A percentile compares a stretch with the other conserved stretches of the same genome.
Evolutionary conservation across 176 grass and related monocot genomes (phyloP).

Genomic region (Carex parvula): DNA sequence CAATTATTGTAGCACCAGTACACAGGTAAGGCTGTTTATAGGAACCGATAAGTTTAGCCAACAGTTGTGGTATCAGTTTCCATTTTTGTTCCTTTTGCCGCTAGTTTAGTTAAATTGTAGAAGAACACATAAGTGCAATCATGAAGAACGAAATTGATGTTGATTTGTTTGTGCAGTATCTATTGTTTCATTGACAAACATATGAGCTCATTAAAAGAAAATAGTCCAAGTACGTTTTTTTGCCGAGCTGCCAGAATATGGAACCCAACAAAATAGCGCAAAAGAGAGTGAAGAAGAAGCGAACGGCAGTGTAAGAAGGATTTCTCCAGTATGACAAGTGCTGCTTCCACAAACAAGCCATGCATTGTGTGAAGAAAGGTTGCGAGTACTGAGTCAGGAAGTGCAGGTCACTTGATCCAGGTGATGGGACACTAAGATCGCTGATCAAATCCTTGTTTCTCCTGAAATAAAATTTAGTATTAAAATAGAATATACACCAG

Average conservation of each 20-base stretch:
- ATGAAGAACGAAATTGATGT: conserved; percentile 7
- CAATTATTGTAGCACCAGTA: no score
- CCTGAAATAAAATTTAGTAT: conserved; percentile 30
- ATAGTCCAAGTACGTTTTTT: conserved; percentile 48
- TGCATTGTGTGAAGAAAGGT: conserved; percentile 52
- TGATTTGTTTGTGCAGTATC: not conserved
- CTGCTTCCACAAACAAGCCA: conserved; percentile 87
- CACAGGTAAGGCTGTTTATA: no score
- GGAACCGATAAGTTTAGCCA: not conserved
- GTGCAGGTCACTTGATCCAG: conserved; percentile 56
- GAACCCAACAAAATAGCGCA: conserved; percentile 71
- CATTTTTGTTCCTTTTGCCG: not conserved
- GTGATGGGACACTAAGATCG: conserved; percentile 48
- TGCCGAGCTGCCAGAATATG: conserved; percentile 83
- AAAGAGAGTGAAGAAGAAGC: conserved; percentile 58
- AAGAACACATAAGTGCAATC: not conserved
- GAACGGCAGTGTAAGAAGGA: conserved; percentile 70
- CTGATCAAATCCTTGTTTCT: conserved; percentile 66
- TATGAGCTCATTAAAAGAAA: not conserved
- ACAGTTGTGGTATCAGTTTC: not conserved
- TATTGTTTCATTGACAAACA: no score
- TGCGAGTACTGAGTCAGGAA: conserved; percentile 59
- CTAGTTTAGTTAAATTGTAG: not conserved
- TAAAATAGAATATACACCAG: not conserved
- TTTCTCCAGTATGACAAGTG: conserved; percentile 88